A percentile compares a stretch with the other conserved stretches of the same genome.
phyloP scores from a whole-genome alignment of 331 rosid genomes.

The Cydonia oblonga region DNA sequence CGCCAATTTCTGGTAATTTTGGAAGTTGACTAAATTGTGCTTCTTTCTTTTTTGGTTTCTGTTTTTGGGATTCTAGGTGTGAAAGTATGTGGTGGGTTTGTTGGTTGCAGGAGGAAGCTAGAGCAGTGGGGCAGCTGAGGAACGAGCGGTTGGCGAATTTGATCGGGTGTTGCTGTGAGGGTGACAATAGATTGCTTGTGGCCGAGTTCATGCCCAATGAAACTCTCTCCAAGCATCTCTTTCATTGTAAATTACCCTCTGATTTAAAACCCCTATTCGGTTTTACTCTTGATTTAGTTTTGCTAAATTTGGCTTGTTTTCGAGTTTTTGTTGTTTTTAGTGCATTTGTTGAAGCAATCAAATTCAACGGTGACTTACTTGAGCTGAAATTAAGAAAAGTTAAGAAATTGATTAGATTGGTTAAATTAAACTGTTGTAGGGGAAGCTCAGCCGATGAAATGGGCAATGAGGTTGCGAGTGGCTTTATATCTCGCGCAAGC shows the following conservation, averaged over 20 bases:
- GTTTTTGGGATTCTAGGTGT: constrained; percentile 1
- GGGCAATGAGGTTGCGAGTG: constrained; percentile 99
- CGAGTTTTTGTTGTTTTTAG: not conserved
- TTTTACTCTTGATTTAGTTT: not conserved
- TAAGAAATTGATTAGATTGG: not conserved
- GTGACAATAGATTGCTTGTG: constrained; percentile 81
- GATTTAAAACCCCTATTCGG: not conserved
- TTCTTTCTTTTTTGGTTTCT: not conserved
- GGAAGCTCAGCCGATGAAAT: constrained; percentile 95
- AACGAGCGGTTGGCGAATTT: constrained; percentile 73
- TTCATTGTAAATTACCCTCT: constrained; percentile 52
- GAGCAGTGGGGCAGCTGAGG: constrained; percentile 73
- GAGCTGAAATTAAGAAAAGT: not conserved
- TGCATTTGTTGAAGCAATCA: not conserved
- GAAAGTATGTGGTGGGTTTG: constrained; percentile 8
- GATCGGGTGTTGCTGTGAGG: constrained; percentile 89
- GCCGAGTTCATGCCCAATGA: constrained; percentile 97
- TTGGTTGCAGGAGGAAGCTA: constrained; percentile 69
- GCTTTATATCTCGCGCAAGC: constrained; percentile 95
- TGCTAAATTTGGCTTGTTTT: not conserved
- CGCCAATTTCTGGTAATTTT: constrained; percentile 70
- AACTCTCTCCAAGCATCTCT: constrained; percentile 95
- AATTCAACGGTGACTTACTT: not conserved
- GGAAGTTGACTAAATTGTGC: not conserved
- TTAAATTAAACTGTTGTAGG: constrained; percentile 28